Evolutionary conservation across 257 asterid species (phyloP).

Genomic region (Solanum sparsipilum): DNA sequence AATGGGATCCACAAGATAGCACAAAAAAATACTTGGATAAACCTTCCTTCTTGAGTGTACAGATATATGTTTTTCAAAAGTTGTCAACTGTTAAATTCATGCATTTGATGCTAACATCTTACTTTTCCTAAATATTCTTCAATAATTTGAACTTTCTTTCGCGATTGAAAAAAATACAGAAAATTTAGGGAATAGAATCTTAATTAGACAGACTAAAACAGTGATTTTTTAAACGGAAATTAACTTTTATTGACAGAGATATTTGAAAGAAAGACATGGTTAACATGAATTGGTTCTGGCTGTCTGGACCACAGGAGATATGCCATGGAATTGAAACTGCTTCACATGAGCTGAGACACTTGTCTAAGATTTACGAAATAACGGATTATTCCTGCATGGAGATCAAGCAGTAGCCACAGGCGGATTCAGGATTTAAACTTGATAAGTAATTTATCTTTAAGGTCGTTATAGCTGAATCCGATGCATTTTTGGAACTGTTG

Average conservation of each 20-base stretch:
- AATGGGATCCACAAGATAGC: slow-evolving; percentile 26
- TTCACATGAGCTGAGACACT: neutral
- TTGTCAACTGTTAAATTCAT: slow-evolving; percentile 12
- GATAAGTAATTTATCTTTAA: neutral
- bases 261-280: neutral
- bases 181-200: neutral
- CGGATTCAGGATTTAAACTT: neutral
- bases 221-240: neutral
- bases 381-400: neutral
- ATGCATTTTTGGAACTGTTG: neutral
- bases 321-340: neutral
- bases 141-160: neutral
- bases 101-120: neutral
- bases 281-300: neutral
- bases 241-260: neutral
- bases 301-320: neutral
- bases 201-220: neutral
- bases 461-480: neutral
- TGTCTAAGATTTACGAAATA: neutral
- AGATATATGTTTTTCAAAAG: slow-evolving; percentile 8
- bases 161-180: neutral
- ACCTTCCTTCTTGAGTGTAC: slow-evolving; percentile 6
- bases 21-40: slow-evolving; percentile 13
- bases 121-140: neutral
- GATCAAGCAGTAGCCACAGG: neutral